A percentile compares a stretch with the other conserved stretches of the same genome.
Conservation (phyloP, 2,329 filamentous ascomycete genomes). For the Aspergillus uvarum region DNA sequence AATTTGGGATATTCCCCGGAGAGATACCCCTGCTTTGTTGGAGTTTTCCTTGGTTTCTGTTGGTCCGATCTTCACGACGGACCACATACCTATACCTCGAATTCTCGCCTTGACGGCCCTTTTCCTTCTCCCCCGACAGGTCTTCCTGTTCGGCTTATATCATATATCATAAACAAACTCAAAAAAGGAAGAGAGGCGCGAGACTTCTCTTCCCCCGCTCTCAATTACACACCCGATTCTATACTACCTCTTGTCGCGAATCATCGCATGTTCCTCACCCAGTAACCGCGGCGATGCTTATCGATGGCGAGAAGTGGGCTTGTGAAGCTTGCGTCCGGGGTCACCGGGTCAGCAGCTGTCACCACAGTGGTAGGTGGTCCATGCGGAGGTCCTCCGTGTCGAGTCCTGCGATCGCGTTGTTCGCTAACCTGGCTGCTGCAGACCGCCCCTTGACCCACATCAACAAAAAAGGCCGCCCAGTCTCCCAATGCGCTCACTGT, state of each 20-base stretch:
- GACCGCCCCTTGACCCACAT: slow-evolving; percentile 91
- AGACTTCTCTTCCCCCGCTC: slow-evolving; percentile 13
- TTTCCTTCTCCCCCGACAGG: slow-evolving; percentile 23
- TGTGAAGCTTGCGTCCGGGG: slow-evolving; percentile 98
- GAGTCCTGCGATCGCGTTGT: neutral
- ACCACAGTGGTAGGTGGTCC: slow-evolving; percentile 78
- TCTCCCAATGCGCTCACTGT: slow-evolving; percentile 97
- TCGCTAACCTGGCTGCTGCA: slow-evolving; percentile 40
- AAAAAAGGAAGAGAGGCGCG: slow-evolving; percentile 13
- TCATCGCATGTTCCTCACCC: slow-evolving; percentile 41
- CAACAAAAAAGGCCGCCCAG: slow-evolving; percentile 95
- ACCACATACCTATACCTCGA: slow-evolving; percentile 24
- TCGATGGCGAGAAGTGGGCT: slow-evolving; percentile 95
- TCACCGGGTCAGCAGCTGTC: slow-evolving; percentile 98
- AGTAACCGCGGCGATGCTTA: slow-evolving; percentile 62
- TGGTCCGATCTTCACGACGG: slow-evolving; percentile 29
- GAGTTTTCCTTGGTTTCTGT: slow-evolving; percentile 28
- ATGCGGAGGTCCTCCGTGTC: slow-evolving; percentile 9
- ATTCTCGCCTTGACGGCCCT: slow-evolving; percentile 37
- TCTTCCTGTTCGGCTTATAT: slow-evolving; percentile 24
- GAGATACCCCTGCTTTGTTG: slow-evolving; percentile 38
- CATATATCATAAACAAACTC: slow-evolving; percentile 10
- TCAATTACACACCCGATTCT: slow-evolving; percentile 15
- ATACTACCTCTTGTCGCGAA: slow-evolving; percentile 29
- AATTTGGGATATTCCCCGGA: slow-evolving; percentile 32